Evolutionary conservation across 2,329 filamentous ascomycete genomes (phyloP), one percentile per base, ranked within the genome.

Genomic region (Eutypella sp.): DNA sequence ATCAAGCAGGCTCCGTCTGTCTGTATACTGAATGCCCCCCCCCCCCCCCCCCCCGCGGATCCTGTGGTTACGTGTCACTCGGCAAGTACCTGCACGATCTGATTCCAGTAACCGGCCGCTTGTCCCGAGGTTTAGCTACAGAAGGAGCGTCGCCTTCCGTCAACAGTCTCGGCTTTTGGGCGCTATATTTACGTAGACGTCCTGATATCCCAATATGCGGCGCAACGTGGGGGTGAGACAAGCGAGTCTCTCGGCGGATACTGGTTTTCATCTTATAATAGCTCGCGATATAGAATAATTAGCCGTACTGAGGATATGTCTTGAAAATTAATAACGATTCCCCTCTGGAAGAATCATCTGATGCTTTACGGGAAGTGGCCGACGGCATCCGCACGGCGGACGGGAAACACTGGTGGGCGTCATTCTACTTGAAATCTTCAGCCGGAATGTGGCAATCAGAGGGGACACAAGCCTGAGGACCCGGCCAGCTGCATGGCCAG

Each of bases 401-500:
- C 15, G 20, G 36, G 11, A 39, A 22, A 39, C 15, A 19, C 16
- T 46, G 46, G 39, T 29, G 43, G 42, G 44, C 40, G 42, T 45
- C 34, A 47, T 50, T 48, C 33, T 44, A 53, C 47, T 44, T 55
- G 48, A 52, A 51, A n/a, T n/a, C 50, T 47, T 24, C 25, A 42
- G 19, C 41, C 22, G 39, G 31, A 39, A 31, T 47, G 38, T 44
- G 44, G 43, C 33, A 18, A 37, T 24, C 40, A 54, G 47, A 41
- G 47, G 20, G 45, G 51, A n/a, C n/a, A n/a, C 45, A 49, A 49
- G 48, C 41, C 44, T 29, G 29, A 52, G 39, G 55, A 50, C 50
- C 46, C 58, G 58, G 59, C 43, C 48, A 46, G 44, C 44, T 51
- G 58, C 56, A 61, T 57, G 45, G 27, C 41, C 40, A 48, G 42